These are phyloP conservation scores for Leccinum subgranulosum DNA, from an alignment of 768 basidiomycete genomes.

Conservation along the genomic window DNA sequence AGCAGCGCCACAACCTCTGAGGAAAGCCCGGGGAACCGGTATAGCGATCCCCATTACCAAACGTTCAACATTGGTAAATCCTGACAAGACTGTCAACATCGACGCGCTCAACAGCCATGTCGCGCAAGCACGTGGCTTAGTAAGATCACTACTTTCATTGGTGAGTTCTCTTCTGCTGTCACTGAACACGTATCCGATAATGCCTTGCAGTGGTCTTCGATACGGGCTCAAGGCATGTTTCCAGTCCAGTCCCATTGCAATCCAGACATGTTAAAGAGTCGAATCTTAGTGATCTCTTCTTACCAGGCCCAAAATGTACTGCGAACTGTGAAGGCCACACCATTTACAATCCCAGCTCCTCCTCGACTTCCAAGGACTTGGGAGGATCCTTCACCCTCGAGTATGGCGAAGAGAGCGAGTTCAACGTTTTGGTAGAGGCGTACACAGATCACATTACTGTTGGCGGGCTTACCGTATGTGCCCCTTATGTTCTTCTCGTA, in stretches of 20 bases:
- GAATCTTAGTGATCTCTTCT: slow-evolving; percentile 21
- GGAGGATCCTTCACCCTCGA: background rate
- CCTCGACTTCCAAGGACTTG: slow-evolving; percentile 6
- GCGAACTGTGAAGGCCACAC: slow-evolving; percentile 28
- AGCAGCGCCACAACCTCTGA: background rate
- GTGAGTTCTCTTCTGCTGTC: background rate
- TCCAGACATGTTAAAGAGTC: background rate
- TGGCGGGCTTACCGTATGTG: slow-evolving; percentile 8
- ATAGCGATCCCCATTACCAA: slow-evolving; percentile 9
- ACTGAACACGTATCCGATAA: background rate
- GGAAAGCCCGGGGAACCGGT: background rate
- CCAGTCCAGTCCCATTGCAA: too few relatives aligned
- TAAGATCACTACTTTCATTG: background rate
- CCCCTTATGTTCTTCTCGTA: background rate
- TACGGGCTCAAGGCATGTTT: slow-evolving; percentile 9
- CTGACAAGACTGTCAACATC: slow-evolving; percentile 2
- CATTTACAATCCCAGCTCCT: slow-evolving; percentile 27
- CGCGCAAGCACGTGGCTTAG: too few relatives aligned
- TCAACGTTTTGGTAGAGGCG: slow-evolving; percentile 1
- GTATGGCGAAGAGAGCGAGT: background rate
- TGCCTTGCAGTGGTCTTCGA: background rate
- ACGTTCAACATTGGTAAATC: slow-evolving; percentile 1
- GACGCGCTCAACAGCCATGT: slow-evolving; percentile 4
- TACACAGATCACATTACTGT: slow-evolving; percentile 11
- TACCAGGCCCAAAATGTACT: slow-evolving; percentile 24